Conservation (phyloP, 768 basidiomycete genomes). For the Clathrus columnatus region DNA sequence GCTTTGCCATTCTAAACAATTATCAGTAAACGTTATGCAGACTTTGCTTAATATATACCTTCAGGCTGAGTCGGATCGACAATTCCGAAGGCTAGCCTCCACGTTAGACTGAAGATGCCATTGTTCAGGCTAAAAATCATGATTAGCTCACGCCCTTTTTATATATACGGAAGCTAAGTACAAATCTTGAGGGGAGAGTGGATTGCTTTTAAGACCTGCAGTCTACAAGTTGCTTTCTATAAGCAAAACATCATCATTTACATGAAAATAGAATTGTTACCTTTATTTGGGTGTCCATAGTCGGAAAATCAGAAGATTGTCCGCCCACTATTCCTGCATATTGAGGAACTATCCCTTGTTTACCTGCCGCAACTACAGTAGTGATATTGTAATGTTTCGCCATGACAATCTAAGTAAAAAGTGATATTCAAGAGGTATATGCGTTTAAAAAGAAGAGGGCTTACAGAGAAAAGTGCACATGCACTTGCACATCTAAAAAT, state of each 20-base stretch:
- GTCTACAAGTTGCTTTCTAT: slow-evolving; percentile 25
- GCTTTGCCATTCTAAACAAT: slow-evolving; percentile 12
- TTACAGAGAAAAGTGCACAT: slow-evolving; percentile 22
- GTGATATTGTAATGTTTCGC: slow-evolving; percentile 46
- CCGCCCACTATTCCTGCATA: slow-evolving; percentile 60
- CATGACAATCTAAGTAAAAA: slow-evolving; percentile 48
- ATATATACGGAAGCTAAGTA: slow-evolving; percentile 23
- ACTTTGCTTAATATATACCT: slow-evolving; percentile 27
- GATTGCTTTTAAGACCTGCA: slow-evolving; percentile 42
- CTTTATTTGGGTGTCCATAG: slow-evolving; percentile 55
- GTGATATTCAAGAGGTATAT: neutral
- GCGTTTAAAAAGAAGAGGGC: slow-evolving; percentile 7
- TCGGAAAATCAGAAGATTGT: slow-evolving; percentile 47
- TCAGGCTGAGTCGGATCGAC: slow-evolving; percentile 44
- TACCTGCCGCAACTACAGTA: slow-evolving; percentile 52
- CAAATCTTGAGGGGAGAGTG: slow-evolving; percentile 53
- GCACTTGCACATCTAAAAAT: slow-evolving; percentile 19
- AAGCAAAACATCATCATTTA: neutral
- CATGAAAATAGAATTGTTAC: slow-evolving; percentile 23
- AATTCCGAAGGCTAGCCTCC: slow-evolving; percentile 54
- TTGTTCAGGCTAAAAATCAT: slow-evolving; percentile 35
- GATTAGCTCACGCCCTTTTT: slow-evolving; percentile 1
- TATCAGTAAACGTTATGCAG: neutral
- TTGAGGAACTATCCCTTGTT: slow-evolving; percentile 37
- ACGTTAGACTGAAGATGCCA: slow-evolving; percentile 54